Percentiles rank a stretch among this genome's conserved stretches.
These are phyloP conservation scores for Trichomonas vaginalis DNA, from an alignment of 208 protist species.

Conservation along the genomic window DNA sequence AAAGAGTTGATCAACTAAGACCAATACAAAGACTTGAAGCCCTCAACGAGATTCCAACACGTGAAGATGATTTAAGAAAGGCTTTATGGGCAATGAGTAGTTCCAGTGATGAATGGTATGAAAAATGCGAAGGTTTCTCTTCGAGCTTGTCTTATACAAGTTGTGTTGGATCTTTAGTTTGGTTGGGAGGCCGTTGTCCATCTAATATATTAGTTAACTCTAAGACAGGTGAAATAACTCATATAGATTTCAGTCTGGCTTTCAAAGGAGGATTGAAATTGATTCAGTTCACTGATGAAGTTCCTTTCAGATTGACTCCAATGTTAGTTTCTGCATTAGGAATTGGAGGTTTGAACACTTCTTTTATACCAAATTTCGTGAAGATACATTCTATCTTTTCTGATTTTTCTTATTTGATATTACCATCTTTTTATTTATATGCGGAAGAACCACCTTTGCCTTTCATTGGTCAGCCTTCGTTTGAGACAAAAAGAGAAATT, in stretches of 20 bases:
- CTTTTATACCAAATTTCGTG: neutral
- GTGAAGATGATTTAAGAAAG: neutral
- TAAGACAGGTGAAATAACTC: neutral
- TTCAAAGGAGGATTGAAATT: neutral
- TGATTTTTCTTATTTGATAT: neutral
- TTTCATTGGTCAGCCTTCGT: neutral
- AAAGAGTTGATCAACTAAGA: neutral
- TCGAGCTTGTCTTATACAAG: neutral
- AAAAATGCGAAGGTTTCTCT: neutral
- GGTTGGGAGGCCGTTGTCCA: neutral
- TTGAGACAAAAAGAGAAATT: neutral
- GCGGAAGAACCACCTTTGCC: neutral
- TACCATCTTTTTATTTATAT: neutral
- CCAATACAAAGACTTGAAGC: neutral
- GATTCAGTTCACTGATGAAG: neutral
- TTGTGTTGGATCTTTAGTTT: neutral
- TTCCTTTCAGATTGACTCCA: conserved; percentile 7
- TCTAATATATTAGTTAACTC: neutral
- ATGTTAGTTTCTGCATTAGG: neutral
- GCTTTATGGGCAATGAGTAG: neutral
- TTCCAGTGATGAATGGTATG: neutral
- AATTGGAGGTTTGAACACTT: neutral
- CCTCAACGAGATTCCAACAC: neutral
- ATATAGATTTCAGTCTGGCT: neutral
- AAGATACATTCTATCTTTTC: neutral